Percentiles rank a stretch among this genome's conserved stretches.
Evolutionary conservation across 2,329 filamentous ascomycete species (phyloP).

Genomic region (Pseudogymnoascus sp.): DNA sequence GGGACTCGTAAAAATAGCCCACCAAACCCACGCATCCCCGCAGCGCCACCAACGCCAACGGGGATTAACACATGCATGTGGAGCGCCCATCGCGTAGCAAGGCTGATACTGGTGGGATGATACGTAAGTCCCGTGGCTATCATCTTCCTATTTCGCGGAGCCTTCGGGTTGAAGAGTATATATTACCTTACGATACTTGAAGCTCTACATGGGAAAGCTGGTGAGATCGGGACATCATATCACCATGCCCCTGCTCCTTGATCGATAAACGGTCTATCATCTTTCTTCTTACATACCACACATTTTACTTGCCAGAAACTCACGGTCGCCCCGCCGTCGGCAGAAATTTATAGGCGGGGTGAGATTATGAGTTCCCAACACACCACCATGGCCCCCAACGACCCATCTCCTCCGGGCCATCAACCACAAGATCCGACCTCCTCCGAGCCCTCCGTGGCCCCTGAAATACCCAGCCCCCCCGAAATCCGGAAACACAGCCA

Average conservation of each 20-base stretch:
- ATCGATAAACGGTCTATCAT: neutral
- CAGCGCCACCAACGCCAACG: neutral
- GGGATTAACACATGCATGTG: neutral
- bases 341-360: neutral
- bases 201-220: neutral
- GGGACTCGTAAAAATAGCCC: neutral
- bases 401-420: neutral
- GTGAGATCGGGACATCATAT: no score
- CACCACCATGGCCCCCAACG: neutral
- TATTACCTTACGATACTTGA: neutral
- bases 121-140: neutral
- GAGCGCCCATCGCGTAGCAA: neutral
- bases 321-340: neutral
- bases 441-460: neutral
- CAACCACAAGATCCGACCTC: neutral
- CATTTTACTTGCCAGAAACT: neutral
- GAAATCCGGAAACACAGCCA: neutral
- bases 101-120: neutral
- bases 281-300: neutral
- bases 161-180: neutral
- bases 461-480: neutral
- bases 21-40: neutral
- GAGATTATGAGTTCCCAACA: neutral
- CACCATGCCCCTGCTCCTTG: neutral
- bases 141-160: neutral